These are phyloP conservation scores for Trametes versicolor DNA, from an alignment of 1,284 basidiomycete genomes.

Conservation along the genomic window DNA sequence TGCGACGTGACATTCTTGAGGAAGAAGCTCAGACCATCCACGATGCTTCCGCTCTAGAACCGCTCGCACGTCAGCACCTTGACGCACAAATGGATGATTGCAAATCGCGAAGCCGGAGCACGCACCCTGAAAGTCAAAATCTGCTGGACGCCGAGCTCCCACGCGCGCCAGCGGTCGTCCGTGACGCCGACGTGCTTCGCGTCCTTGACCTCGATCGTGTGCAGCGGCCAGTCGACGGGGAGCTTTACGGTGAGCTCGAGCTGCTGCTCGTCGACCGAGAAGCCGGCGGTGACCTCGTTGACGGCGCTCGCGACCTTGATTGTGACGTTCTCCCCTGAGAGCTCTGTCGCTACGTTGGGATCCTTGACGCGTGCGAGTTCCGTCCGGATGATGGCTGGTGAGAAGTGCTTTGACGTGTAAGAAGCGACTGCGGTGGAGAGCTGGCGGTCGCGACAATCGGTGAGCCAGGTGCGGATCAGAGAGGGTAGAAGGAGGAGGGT, in stretches of 20 bases:
- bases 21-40: constrained; percentile 93
- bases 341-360: constrained; percentile 66
- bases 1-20: constrained; percentile 94
- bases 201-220: constrained; percentile 89
- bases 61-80: constrained; percentile 1
- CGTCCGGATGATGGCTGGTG: constrained; percentile 87
- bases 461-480: constrained; percentile 87
- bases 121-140: constrained; percentile 86
- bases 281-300: constrained; percentile 84
- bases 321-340: constrained; percentile 85
- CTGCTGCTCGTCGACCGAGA: constrained; percentile 93
- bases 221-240: constrained; percentile 92
- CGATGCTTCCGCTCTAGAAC: constrained; percentile 85
- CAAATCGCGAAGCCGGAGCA: not conserved
- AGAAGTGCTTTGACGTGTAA: constrained; percentile 91
- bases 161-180: constrained; percentile 92
- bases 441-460: constrained; percentile 90
- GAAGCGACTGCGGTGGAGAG: constrained; percentile 78
- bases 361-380: constrained; percentile 85
- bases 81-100: not conserved
- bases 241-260: constrained; percentile 92
- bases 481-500: constrained; percentile 85
- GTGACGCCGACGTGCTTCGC: constrained; percentile 88
- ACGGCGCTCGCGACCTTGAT: constrained; percentile 79
- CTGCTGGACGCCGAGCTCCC: constrained; percentile 95